These are phyloP conservation scores for Allomyces javanicus DNA, from an alignment of 192 early-diverging fungal genomes.

Conservation along the genomic window DNA sequence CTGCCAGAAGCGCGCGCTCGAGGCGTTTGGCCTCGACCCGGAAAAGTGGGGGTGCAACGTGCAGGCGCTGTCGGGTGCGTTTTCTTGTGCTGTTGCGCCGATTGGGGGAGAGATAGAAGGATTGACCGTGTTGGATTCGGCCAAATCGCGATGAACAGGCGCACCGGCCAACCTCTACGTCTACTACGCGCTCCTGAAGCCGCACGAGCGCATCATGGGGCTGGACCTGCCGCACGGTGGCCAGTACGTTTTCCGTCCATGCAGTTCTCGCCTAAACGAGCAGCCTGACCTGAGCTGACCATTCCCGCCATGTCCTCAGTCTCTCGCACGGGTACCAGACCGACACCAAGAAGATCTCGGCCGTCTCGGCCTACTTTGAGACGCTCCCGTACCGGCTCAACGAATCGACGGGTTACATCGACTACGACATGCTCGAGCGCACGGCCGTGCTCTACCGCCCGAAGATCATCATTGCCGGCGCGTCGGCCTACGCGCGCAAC, in stretches of 20 bases:
- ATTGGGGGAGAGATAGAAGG: background rate
- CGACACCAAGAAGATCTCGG: constrained; percentile 87
- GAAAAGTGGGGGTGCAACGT: constrained; percentile 96
- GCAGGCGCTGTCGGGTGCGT: constrained; percentile 64
- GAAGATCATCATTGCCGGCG: constrained; percentile 90
- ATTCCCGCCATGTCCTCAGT: constrained; percentile 12
- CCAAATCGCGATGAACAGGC: constrained; percentile 20
- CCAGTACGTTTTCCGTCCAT: constrained; percentile 42
- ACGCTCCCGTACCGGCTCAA: constrained; percentile 84
- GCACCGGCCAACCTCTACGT: constrained; percentile 96
- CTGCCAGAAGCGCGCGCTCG: constrained; percentile 90
- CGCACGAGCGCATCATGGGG: constrained; percentile 96
- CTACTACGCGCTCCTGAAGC: constrained; percentile 83
- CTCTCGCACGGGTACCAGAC: constrained; percentile 98
- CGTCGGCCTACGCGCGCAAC: constrained; percentile 84
- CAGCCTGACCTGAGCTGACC: constrained; percentile 1
- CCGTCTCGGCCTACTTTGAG: constrained; percentile 88
- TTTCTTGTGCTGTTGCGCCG: background rate
- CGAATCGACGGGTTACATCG: constrained; percentile 75
- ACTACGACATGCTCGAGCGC: constrained; percentile 72
- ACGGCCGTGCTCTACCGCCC: constrained; percentile 73
- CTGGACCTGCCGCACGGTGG: constrained; percentile 94
- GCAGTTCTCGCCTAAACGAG: background rate
- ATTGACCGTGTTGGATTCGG: constrained; percentile 1
- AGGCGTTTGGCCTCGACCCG: constrained; percentile 64